Conservation (phyloP, 208 protist genomes). For the Wallacemonas sp. region DNA sequence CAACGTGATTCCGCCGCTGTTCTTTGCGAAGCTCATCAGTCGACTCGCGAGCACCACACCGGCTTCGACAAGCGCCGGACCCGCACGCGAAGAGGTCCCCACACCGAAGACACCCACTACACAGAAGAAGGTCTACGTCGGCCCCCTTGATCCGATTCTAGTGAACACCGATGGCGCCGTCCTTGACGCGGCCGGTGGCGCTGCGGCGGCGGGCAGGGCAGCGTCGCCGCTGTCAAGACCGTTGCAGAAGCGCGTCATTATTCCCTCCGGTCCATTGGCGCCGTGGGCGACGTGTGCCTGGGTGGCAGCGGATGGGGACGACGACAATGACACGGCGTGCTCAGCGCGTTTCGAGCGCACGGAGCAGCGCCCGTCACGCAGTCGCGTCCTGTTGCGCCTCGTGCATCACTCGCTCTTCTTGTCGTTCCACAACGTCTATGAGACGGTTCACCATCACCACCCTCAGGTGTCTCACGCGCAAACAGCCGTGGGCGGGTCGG, state of each 20-base stretch:
- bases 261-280: neutral
- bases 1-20: slow-evolving; percentile 65
- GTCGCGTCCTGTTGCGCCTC: slow-evolving; percentile 68
- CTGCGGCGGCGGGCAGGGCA: neutral
- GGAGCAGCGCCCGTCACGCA: slow-evolving; percentile 22
- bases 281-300: slow-evolving; percentile 6
- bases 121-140: neutral
- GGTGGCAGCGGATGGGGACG: neutral
- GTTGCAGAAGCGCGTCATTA: neutral
- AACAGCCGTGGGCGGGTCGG: too few species aligned
- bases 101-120: slow-evolving; percentile 4
- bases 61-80: neutral
- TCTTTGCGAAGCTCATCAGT: slow-evolving; percentile 69
- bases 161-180: slow-evolving; percentile 1
- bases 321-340: neutral
- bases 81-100: neutral
- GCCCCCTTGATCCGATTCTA: neutral
- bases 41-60: slow-evolving; percentile 35
- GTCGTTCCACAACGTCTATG: slow-evolving; percentile 57
- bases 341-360: slow-evolving; percentile 1
- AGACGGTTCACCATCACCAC: slow-evolving; percentile 1
- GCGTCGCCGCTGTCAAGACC: neutral
- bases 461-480: too few species aligned
- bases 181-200: neutral
- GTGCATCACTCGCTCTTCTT: slow-evolving; percentile 78